Evolutionary conservation across 306 rosid genomes (phyloP), one percentile per base, ranked within the genome.

Genomic region (Lupinus albus): DNA sequence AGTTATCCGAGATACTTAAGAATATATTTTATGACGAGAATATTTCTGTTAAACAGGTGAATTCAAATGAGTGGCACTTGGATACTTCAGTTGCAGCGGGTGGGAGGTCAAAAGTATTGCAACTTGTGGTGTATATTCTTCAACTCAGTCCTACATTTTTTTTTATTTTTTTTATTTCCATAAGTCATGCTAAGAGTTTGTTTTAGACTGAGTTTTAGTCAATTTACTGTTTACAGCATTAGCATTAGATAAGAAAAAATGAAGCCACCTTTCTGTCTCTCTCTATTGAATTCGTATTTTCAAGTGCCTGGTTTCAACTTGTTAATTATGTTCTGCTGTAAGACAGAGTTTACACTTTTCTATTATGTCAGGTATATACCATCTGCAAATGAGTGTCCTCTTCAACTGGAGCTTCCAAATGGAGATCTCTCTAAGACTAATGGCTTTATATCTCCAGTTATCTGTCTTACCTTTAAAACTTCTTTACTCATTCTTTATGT

Each of bases 21-120:
- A 8, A 13, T 68, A 38, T 46, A 5, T 32, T 44, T 42, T 20
- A 11, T 50, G 55, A 64, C 12, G 25, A 38, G 59, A 74, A 70
- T 58, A 14, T 36, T 25, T 65, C 61, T 57, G 38, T 82, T 73
- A 49, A 53, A 69, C 82, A 93, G 99, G 97, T 93, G 58, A 93
- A 90, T 81, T 89, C 99, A 67, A 89, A 88, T 52, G 97, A 93
- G 72, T 93, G 99, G 99, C 94, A 93, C 71, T 85, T 93, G 83
- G 99, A 93, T 80, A 90, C 99, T 72, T 93, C 97, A 30, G 81
- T 88, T 80, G 96, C 96, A 65, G 96, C 97, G 21, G 85, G 96
- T 45, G 99, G 97, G 86, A 86, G 99, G 79, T 90, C 99, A 81
- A 93, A 93, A 86, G 88, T 93, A 83, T 81, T 93, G 88, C 97